A percentile compares a stretch with the other conserved stretches of the same genome.
These are phyloP conservation scores for Aphanomyces astaci DNA, from an alignment of 352 stramenopile species.

Conservation along the genomic window DNA sequence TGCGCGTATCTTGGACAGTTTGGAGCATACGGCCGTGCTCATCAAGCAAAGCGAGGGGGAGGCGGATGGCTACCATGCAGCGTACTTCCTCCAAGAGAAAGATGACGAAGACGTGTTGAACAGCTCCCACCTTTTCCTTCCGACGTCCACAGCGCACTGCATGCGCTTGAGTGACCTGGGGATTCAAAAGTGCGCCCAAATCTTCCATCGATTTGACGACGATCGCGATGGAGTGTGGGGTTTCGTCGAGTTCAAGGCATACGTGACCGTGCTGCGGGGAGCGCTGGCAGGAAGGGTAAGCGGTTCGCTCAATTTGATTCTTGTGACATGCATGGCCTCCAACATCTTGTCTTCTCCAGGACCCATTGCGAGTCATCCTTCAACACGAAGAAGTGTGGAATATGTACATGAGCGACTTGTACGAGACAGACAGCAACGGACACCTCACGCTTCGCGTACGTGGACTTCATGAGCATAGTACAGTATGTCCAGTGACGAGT, in stretches of 20 bases:
- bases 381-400: constrained; percentile 42
- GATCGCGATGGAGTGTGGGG: constrained; percentile 47
- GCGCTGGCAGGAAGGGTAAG: background rate
- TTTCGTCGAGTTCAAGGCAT: constrained; percentile 55
- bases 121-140: constrained; percentile 32
- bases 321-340: background rate
- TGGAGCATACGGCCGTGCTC: constrained; percentile 10
- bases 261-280: constrained; percentile 34
- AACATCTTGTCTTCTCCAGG: background rate
- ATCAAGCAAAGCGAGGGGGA: constrained; percentile 20
- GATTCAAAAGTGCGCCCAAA: constrained; percentile 33
- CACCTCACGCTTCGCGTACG: constrained; percentile 43
- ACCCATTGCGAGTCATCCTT: constrained; percentile 24
- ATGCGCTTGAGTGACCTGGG: constrained; percentile 13
- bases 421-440: constrained; percentile 32
- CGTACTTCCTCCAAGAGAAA: constrained; percentile 43
- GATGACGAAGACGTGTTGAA: constrained; percentile 12
- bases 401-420: constrained; percentile 59
- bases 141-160: background rate
- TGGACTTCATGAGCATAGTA: no score
- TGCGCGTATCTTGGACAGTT: background rate
- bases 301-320: background rate
- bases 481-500: no score
- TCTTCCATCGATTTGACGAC: constrained; percentile 50
- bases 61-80: constrained; percentile 37